Percentiles rank a stretch among this genome's conserved stretches.
Conservation (phyloP, 2,329 filamentous ascomycete species). For the Pseudocercospora fuligena region DNA sequence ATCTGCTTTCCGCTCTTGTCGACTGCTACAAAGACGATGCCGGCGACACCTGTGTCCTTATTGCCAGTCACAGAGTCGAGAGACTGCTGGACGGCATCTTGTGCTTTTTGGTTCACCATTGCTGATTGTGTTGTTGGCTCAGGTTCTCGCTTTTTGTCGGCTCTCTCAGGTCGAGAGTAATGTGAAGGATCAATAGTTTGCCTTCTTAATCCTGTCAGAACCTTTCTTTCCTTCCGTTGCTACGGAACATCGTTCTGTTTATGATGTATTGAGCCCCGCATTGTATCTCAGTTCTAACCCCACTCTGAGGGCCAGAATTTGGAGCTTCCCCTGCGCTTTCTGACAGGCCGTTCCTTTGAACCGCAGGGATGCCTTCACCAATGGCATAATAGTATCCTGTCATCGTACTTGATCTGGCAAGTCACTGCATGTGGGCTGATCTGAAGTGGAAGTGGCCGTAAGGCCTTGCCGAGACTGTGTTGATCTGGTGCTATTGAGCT, state of each 20-base stretch:
- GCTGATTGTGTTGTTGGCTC: background rate
- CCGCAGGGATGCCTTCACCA: background rate
- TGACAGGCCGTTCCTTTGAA: constrained; percentile 5
- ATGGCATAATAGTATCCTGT: background rate
- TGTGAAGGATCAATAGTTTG: background rate
- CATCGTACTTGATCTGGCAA: background rate
- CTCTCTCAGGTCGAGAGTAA: background rate
- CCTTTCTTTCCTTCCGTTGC: background rate
- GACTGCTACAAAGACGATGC: constrained; percentile 52
- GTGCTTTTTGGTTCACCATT: constrained; percentile 37
- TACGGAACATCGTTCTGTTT: background rate
- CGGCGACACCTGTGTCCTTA: constrained; percentile 43
- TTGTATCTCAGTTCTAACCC: background rate
- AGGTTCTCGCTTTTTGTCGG: background rate
- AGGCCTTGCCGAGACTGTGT: background rate
- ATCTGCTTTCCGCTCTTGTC: constrained; percentile 51
- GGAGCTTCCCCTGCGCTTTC: background rate
- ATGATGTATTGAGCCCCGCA: constrained; percentile 2
- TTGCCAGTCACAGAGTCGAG: constrained; percentile 42
- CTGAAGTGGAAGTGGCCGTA: background rate
- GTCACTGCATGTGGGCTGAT: background rate
- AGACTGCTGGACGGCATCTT: constrained; percentile 44
- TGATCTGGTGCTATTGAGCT: background rate
- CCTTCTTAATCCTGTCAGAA: background rate
- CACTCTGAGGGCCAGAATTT: background rate